Evolutionary conservation across 2,329 filamentous ascomycete species (phyloP).

Genomic region (Fusarium lateritium): DNA sequence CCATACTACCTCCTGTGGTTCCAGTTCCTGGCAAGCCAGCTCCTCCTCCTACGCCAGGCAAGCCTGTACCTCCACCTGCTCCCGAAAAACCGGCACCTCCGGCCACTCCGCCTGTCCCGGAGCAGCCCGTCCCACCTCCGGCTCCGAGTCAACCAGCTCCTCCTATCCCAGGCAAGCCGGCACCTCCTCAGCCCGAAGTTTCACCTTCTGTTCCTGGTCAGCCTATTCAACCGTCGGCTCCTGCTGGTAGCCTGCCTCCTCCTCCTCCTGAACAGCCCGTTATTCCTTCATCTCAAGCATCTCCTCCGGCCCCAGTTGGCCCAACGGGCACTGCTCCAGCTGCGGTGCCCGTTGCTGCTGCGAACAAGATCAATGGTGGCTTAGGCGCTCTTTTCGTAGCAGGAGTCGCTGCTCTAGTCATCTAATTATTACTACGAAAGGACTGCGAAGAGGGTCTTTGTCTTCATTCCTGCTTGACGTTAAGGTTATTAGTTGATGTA

Average conservation of each 20-base stretch:
- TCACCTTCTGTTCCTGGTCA: background rate
- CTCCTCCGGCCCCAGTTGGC: slow-evolving; percentile 33
- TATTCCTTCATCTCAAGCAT: slow-evolving; percentile 5
- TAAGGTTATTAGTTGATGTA: background rate
- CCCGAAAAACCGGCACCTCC: slow-evolving; percentile 1
- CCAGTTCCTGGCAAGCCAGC: background rate
- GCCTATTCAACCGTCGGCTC: background rate
- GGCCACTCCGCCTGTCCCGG: background rate
- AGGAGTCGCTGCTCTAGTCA: slow-evolving; percentile 56
- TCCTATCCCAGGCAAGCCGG: background rate
- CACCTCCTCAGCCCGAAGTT: slow-evolving; percentile 1
- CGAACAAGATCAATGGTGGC: slow-evolving; percentile 54
- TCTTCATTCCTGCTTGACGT: background rate
- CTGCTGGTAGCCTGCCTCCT: background rate
- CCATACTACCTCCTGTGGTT: slow-evolving; percentile 1
- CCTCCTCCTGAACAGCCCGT: slow-evolving; percentile 13
- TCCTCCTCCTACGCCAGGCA: slow-evolving; percentile 3
- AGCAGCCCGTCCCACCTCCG: slow-evolving; percentile 6
- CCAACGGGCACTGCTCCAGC: slow-evolving; percentile 33
- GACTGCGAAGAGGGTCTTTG: background rate
- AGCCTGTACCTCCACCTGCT: slow-evolving; percentile 1
- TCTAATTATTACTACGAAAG: slow-evolving; percentile 46
- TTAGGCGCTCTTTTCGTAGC: slow-evolving; percentile 57
- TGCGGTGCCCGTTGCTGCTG: slow-evolving; percentile 55
- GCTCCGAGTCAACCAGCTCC: slow-evolving; percentile 4